A percentile compares a stretch with the other conserved stretches of the same genome.
Conservation (phyloP, 2,329 filamentous ascomycete species). For the Furcasterigmium furcatum region DNA sequence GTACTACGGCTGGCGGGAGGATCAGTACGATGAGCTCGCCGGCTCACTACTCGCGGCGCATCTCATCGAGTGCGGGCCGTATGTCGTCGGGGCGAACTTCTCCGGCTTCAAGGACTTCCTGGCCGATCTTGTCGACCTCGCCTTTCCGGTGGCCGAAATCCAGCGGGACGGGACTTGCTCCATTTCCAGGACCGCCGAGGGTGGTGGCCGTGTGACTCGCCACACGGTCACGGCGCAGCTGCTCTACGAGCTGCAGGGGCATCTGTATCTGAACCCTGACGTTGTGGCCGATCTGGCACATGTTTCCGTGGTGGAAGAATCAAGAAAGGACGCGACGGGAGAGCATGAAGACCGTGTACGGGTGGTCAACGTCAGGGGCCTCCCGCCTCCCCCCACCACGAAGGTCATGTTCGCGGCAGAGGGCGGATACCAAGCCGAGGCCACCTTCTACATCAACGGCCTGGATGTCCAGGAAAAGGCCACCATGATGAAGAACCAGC, state of each 20-base stretch:
- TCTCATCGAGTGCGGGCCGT: slow-evolving; percentile 48
- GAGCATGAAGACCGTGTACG: slow-evolving; percentile 29
- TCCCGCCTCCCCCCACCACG: slow-evolving; percentile 44
- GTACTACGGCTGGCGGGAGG: slow-evolving; percentile 45
- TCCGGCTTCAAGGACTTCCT: slow-evolving; percentile 33
- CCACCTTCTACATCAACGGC: slow-evolving; percentile 9
- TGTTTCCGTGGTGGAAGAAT: slow-evolving; percentile 29
- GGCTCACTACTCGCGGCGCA: slow-evolving; percentile 42
- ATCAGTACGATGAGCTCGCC: slow-evolving; percentile 42
- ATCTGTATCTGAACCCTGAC: slow-evolving; percentile 44
- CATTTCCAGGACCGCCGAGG: slow-evolving; percentile 30
- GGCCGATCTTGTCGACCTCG: slow-evolving; percentile 26
- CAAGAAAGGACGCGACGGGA: slow-evolving; percentile 8
- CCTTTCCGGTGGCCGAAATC: slow-evolving; percentile 48
- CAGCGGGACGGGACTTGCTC: slow-evolving; percentile 38
- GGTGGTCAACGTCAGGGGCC: slow-evolving; percentile 35
- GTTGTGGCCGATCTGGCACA: slow-evolving; percentile 37
- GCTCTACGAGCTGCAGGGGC: slow-evolving; percentile 45
- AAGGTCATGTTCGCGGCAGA: slow-evolving; percentile 48
- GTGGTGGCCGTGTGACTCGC: slow-evolving; percentile 24
- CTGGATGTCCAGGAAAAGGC: slow-evolving; percentile 15
- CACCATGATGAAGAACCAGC: slow-evolving; percentile 17
- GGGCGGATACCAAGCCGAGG: slow-evolving; percentile 43
- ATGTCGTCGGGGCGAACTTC: slow-evolving; percentile 50
- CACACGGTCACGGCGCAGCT: slow-evolving; percentile 41